A percentile compares a stretch with the other conserved stretches of the same genome.
Evolutionary conservation across 257 asterid species (phyloP).

Genomic region (Ilex asprella): DNA sequence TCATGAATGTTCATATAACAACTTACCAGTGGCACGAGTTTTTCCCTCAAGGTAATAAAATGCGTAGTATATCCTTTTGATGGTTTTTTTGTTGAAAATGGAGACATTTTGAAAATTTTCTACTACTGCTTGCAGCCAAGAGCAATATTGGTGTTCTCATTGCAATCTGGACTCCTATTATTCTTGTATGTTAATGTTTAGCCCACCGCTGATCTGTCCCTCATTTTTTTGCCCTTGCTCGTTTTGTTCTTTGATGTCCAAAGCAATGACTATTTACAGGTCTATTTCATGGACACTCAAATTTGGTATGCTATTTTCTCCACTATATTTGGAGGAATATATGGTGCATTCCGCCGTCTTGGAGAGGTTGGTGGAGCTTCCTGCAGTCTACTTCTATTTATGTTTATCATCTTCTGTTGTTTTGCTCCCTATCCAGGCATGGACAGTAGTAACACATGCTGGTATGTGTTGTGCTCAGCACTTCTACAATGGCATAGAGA

Average conservation of each 20-base stretch:
- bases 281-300: conserved; percentile 95
- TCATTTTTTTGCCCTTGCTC: conserved; percentile 14
- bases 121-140: conserved; percentile 49
- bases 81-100: too few species aligned
- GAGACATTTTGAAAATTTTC: conserved; percentile 1
- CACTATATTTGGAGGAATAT: conserved; percentile 94
- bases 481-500: too few species aligned
- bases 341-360: conserved; percentile 98
- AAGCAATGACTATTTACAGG: conserved; percentile 43
- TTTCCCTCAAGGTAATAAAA: conserved; percentile 77
- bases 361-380: conserved; percentile 72
- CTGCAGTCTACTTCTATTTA: background rate
- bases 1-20: conserved; percentile 50
- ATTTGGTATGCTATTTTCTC: conserved; percentile 99
- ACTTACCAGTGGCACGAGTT: conserved; percentile 84
- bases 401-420: too few species aligned
- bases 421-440: too few species aligned
- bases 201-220: conserved; percentile 14
- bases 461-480: too few species aligned
- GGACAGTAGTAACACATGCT: too few species aligned
- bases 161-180: conserved; percentile 90
- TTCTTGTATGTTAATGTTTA: conserved; percentile 51
- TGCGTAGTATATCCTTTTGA: background rate
- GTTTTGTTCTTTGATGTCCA: conserved; percentile 9
- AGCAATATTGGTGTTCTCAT: conserved; percentile 86